Evolutionary conservation across 345 rosid species (phyloP).

Genomic region (Eucalyptus curtisii): DNA sequence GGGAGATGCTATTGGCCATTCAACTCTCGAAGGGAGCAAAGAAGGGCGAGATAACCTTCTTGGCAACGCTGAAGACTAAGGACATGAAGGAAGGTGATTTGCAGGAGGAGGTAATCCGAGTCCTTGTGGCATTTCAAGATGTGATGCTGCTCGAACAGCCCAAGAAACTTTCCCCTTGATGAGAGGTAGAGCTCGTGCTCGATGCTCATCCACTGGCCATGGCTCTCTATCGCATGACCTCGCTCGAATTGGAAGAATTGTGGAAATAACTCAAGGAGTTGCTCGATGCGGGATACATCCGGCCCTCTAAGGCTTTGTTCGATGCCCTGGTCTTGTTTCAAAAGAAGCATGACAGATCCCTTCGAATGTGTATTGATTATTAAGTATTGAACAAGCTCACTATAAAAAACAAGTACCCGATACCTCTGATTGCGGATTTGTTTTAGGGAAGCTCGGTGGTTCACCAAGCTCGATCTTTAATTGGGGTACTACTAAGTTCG

Average conservation of each 20-base stretch:
- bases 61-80: not conserved
- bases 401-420: not conserved
- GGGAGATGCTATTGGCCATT: not conserved
- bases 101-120: rapidly evolving
- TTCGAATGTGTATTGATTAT: not conserved
- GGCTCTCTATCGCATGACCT: no score
- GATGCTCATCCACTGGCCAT: not conserved
- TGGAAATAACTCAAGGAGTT: no score
- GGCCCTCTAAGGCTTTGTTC: rapidly evolving
- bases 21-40: not conserved
- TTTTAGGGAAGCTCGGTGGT: not conserved
- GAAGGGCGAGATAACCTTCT: not conserved
- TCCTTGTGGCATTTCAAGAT: not conserved
- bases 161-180: not conserved
- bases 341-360: not conserved
- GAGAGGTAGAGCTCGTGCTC: not conserved
- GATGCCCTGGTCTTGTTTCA: not conserved
- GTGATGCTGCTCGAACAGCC: not conserved
- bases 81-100: not conserved
- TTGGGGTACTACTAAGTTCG: not conserved
- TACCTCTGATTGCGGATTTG: not conserved
- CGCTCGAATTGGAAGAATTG: no score
- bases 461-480: not conserved
- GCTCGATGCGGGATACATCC: no score
- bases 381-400: not conserved